phyloP scores from a whole-genome alignment of 2,329 filamentous ascomycete species.

The Phialophora chinensis region DNA sequence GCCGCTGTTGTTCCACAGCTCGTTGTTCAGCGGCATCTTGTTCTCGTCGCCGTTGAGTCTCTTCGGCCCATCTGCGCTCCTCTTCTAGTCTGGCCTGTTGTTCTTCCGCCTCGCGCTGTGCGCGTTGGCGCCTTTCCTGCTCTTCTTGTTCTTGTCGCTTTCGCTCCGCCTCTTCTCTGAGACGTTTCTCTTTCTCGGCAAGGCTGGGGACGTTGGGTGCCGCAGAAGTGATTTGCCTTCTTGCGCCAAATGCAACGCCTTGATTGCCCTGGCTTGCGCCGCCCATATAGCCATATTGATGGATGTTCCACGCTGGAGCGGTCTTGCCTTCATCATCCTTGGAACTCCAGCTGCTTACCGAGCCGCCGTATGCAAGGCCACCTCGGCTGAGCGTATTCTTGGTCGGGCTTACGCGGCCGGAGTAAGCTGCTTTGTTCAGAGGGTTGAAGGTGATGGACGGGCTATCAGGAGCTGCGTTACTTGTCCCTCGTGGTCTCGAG shows the following conservation, averaged over 20 bases:
- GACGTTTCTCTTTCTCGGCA: slow-evolving; percentile 79
- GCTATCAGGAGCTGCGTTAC: slow-evolving; percentile 62
- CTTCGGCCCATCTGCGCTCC: slow-evolving; percentile 55
- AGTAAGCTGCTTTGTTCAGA: slow-evolving; percentile 51
- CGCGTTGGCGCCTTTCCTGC: slow-evolving; percentile 55
- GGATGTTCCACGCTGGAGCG: slow-evolving; percentile 94
- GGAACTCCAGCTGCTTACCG: slow-evolving; percentile 88
- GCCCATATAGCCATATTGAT: slow-evolving; percentile 98
- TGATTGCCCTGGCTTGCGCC: slow-evolving; percentile 95
- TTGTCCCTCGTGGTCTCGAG: slow-evolving; percentile 48
- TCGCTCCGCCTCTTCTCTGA: slow-evolving; percentile 62
- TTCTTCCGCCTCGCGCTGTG: slow-evolving; percentile 59
- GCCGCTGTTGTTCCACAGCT: slow-evolving; percentile 61
- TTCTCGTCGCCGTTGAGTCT: slow-evolving; percentile 48
- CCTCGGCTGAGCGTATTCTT: slow-evolving; percentile 49
- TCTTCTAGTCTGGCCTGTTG: slow-evolving; percentile 53
- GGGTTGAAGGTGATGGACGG: slow-evolving; percentile 51
- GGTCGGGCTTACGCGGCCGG: slow-evolving; percentile 65
- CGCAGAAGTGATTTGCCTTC: slow-evolving; percentile 88
- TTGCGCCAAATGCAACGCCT: slow-evolving; percentile 87
- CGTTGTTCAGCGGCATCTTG: slow-evolving; percentile 55
- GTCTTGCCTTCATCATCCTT: slow-evolving; percentile 80
- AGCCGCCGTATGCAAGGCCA: slow-evolving; percentile 51
- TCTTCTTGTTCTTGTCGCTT: slow-evolving; percentile 63
- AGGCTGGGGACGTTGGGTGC: slow-evolving; percentile 78